Evolutionary conservation across 2,329 filamentous ascomycete genomes (phyloP), one percentile per base, ranked within the genome.

Genomic region (Neopestalotiopsis rosae): DNA sequence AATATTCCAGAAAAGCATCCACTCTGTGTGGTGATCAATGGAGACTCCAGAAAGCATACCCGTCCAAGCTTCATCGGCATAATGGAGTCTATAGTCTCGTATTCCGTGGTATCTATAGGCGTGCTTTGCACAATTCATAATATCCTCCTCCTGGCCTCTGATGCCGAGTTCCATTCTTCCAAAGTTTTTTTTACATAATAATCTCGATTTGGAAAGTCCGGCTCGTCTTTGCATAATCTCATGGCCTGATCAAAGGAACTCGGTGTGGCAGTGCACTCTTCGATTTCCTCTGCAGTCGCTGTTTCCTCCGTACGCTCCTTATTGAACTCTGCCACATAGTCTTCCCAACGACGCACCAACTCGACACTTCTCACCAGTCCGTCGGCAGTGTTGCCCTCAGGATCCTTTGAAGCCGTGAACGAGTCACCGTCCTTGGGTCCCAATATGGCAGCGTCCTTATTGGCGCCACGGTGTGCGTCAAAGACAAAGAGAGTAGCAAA

Each of bases 401-500:
- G 69, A 32, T 78, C 76, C n/a, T 73, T 71, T 5, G 67, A 9
- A 58, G 75, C 72, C 1, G 69, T 74, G 58, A 65, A 73, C 0
- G 69, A 71, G 6, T 73, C 69, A 13, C 68, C 73, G 38, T 76
- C 71, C 42, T 67, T 72, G 7, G 79, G 79, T 0, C 79, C 78
- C 4, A 82, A 71, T 0, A 80, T 77, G 3, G 71, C 70, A 0
- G 78, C 78, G 64, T 78, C 74, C 56, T 73, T 66, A 4, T 72
- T 67, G 63, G 77, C 80, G 7, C 79, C 80, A 1, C 76, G 76
- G 12, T 56, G 61, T 1, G 78, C 74, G 67, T 82, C 80, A 64
- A 82, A 81, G 61, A 78, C 76, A 72, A 79, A 79, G 3, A 82
- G 49, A 0, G 79, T 80, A 1, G 81, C 79, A 58, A 81, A 78